phyloP scores from a whole-genome alignment of 805 yeast species.

The Wickerhamiella azymoides region DNA sequence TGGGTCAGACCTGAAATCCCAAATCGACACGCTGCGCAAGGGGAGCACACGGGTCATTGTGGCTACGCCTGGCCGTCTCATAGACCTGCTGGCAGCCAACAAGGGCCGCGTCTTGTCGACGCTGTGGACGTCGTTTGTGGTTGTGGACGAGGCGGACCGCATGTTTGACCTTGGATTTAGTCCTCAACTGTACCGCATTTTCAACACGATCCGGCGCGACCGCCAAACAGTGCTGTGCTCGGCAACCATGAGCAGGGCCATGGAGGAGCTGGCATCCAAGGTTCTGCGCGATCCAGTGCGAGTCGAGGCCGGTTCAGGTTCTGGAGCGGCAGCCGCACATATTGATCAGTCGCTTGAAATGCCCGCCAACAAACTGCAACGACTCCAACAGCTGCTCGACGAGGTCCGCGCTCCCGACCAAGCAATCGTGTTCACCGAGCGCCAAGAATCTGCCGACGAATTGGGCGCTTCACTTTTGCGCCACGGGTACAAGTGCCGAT shows the following conservation, averaged over 20 bases:
- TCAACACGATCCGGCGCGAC: conserved; percentile 67
- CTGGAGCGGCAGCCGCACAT: conserved; percentile 73
- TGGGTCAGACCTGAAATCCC: conserved; percentile 70
- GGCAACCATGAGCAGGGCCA: conserved; percentile 78
- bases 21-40: conserved; percentile 63
- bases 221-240: conserved; percentile 82
- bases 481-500: conserved; percentile 43
- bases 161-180: conserved; percentile 96
- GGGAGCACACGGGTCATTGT: conserved; percentile 63
- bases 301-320: conserved; percentile 69
- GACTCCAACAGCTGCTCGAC: conserved; percentile 43
- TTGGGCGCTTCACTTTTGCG: conserved; percentile 40
- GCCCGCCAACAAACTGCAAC: conserved; percentile 42
- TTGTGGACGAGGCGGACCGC: conserved; percentile 90
- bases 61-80: conserved; percentile 91
- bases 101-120: conserved; percentile 62
- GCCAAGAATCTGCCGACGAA: conserved; percentile 75
- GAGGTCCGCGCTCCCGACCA: conserved; percentile 27
- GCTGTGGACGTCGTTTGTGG: conserved; percentile 60
- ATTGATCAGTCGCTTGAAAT: conserved; percentile 61
- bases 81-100: conserved; percentile 76
- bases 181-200: conserved; percentile 78
- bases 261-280: conserved; percentile 61
- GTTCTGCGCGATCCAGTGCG: conserved; percentile 54
- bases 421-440: conserved; percentile 70